A percentile compares a stretch with the other conserved stretches of the same genome.
These are phyloP conservation scores for Aspergillus incahuasiensis DNA, from an alignment of 495 filamentous ascomycete genomes.

Conservation along the genomic window DNA sequence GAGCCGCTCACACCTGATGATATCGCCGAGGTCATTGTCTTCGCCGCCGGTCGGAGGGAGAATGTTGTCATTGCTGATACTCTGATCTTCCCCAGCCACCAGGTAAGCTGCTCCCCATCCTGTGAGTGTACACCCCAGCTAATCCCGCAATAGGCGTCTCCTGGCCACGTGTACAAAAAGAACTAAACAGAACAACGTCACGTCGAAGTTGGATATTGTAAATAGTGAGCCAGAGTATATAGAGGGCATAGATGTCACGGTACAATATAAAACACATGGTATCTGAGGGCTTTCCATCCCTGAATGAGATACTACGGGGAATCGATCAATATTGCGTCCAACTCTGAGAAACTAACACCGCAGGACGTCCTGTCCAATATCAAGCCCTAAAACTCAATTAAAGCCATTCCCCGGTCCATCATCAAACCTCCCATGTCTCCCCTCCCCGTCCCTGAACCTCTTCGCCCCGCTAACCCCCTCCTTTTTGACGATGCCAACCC, in stretches of 20 bases:
- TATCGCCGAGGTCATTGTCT: slow-evolving; percentile 92
- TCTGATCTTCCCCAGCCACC: slow-evolving; percentile 86
- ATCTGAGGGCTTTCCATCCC: neutral
- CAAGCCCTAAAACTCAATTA: neutral
- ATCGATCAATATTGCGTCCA: neutral
- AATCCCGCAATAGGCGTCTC: neutral
- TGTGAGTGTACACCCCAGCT: no score
- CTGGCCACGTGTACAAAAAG: slow-evolving; percentile 2
- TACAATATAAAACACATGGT: neutral
- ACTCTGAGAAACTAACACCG: neutral
- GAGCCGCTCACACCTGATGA: slow-evolving; percentile 94
- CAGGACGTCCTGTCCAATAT: neutral
- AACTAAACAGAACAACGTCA: neutral
- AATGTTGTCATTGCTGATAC: slow-evolving; percentile 96
- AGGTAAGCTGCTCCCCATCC: no score
- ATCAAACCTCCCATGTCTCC: slow-evolving; percentile 40
- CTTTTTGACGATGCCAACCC: slow-evolving; percentile 28
- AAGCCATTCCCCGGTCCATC: neutral
- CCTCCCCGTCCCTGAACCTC: slow-evolving; percentile 37
- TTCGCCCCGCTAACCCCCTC: slow-evolving; percentile 41
- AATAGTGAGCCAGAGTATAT: neutral
- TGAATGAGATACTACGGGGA: no score
- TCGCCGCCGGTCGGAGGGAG: slow-evolving; percentile 80
- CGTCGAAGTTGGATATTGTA: neutral
- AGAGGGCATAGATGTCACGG: neutral